phyloP scores from a whole-genome alignment of 2,329 filamentous ascomycete species.

The Sclerotinia sclerotiorum region DNA sequence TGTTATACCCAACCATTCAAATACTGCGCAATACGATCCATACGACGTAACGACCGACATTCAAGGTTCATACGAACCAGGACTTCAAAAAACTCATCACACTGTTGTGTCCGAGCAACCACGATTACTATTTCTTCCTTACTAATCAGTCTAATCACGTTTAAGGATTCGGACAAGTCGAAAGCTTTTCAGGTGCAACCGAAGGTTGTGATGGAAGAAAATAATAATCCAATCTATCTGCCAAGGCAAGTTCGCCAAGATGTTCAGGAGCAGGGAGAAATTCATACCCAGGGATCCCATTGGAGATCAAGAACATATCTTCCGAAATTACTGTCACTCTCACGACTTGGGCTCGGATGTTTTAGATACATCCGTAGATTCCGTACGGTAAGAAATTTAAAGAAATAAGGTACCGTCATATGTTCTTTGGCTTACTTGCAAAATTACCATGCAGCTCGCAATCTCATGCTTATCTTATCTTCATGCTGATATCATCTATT shows the following conservation, averaged over 20 bases:
- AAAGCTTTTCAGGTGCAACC: not conserved
- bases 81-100: not conserved
- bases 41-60: not conserved
- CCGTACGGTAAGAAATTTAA: not conserved
- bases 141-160: too few species aligned
- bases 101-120: not conserved
- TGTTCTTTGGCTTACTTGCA: slow-evolving; percentile 8
- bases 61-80: slow-evolving; percentile 2
- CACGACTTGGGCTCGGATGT: not conserved
- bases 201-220: slow-evolving; percentile 4
- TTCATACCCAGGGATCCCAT: not conserved
- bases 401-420: slow-evolving; percentile 4
- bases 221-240: not conserved
- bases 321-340: slow-evolving; percentile 14
- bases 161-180: not conserved
- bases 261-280: not conserved
- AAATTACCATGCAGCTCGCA: slow-evolving; percentile 3
- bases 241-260: not conserved
- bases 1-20: not conserved
- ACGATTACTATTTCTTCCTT: not conserved
- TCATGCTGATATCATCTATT: not conserved
- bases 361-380: not conserved
- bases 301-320: slow-evolving; percentile 1
- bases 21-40: not conserved
- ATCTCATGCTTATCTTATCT: slow-evolving; percentile 3